Base-by-base conservation (phyloP, 805 yeast genomes). In the Metschnikowia matae region DNA sequence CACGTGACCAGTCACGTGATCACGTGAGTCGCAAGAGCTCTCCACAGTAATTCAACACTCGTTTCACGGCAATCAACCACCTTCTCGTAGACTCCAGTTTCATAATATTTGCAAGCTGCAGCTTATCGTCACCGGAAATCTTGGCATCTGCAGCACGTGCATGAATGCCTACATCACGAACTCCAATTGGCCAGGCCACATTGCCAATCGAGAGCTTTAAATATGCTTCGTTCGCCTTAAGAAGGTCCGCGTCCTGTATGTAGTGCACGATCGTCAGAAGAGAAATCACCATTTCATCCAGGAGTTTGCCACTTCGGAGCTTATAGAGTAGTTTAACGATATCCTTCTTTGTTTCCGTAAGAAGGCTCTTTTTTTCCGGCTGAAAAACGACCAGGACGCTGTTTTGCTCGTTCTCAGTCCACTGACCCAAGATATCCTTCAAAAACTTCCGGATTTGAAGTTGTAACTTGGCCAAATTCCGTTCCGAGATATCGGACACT, bases 181-280 rank as follows among this genome's bases (percentile, higher is more conserved):
- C 87, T 26, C 96, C 97, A 55, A 89, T 85, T 2, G 97, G 97
- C 96, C 96, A 89, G 4, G 94, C 91, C 2, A 86, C 89, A 57
- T 88, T 87, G 1, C 96, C 97, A 15, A 89, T 84, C 61, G 92
- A 84, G 50, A 89, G 68, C 54, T 84, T 79, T 73, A 89, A 69
- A 58, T 89, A 89, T 23, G 83, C 73, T 59, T 87, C 88, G 52
- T 79, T 79, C 4, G 92, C 89, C 46, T 68, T 68, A 35, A 63
- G 62, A 55, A 65, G 82, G 34, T 82, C 76, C 14, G 64, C 60
- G 10, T 67, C 60, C 64, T 89, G 96, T n/a, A 87, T 48, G 58
- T 83, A 75, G 54, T 77, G 73, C 7, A 85, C 57, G 1, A 87
- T 78, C 0, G 88, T 84, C 3, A 83, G 69, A 32, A 89, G 65